Evolutionary conservation across 805 yeast genomes (phyloP), one percentile per base, ranked within the genome.

Genomic region (Schwanniomyces pseudopolymorphus): DNA sequence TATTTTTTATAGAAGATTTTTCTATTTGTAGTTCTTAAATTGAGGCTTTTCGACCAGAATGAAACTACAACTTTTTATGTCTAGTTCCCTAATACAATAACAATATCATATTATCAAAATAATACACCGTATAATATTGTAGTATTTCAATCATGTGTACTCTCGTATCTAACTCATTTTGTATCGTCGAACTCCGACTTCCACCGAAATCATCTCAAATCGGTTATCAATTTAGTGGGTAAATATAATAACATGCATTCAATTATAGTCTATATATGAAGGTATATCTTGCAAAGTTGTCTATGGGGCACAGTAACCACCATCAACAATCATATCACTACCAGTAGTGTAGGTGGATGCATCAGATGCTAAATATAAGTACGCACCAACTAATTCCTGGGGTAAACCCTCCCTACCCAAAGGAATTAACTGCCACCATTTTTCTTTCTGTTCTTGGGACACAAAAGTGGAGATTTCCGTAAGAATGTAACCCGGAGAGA

Each of bases 341-440:
- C 77, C 78, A 20, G 77, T 72, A 42, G 74, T 66, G 56, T 60
- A 73, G 13, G 74, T 64, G 20, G 74, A 66, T 22, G 77, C 77
- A 51, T 72, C 67, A 14, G 74, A 66, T 14, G 75, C 78, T 49
- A 73, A 65, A 59, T 70, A 73, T 42, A 72, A 60, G 58, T 72
- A 73, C 10, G 77, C 75, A 43, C 77, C 78, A n/a, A 70, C 76
- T 55, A 73, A 63, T 53, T 73, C 78, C 50, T 70, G 65, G 25
- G 75, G 48, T 40, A 63, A 51, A 41, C 68, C 78, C 59, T 73
- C 77, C 65, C 78, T 66, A n/a, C 78, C 78, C 59, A 72, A 51
- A 6, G 78, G 78, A 44, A 64, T 71, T 59, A 70, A 59, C 38
- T 57, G 57, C 61, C 64, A 68, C 78, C 78, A 73, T 39, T 53